Base-by-base conservation (phyloP, 1,284 basidiomycete species). In the Cerrena zonata region DNA sequence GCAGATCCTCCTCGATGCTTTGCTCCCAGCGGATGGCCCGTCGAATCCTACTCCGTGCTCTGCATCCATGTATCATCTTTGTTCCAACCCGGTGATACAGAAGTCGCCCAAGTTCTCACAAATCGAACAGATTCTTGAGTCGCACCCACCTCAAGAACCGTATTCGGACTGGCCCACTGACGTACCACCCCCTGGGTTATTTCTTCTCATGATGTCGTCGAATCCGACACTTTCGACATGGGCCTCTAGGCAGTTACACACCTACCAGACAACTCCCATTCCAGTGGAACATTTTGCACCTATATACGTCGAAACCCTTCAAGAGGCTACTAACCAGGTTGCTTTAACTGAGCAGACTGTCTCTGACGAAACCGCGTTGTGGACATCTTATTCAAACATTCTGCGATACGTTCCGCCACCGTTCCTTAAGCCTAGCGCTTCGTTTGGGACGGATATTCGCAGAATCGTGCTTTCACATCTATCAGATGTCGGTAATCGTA, bases 41-140 rank as follows among this genome's bases (percentile, higher is more conserved):
- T 65, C 71, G 23, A 61, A 79, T 0, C 65, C 65, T 5, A 65
- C 72, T 27, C 65, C 77, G 2, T 71, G 78, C 7, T 64, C 77
- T 7, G 73, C 78, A 0, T 58, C 81, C 44, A 57, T 81, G 3
- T 91, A 87, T 63, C 83, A 88, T 44, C 74, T 85, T 48, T 66
- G 91, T 49, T 80, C 77, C 25, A 88, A 88, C 67, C 71, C 83
- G 53, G 69, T 69, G 21, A 67, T 91, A 41, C 72, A n/a, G n/a
- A n/a, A n/a, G n/a, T n/a, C n/a, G n/a, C n/a, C n/a, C n/a, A n/a
- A n/a, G n/a, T n/a, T n/a, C n/a, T n/a, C n/a, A n/a, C n/a, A n/a
- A 22, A 69, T 91, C 40, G 62, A 78, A 37, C 62, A 63, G 19
- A 63, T 79, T 37, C 62, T 84, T 43, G 69, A 74, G 42, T 60